Evolutionary conservation across 129 eudicot species (phyloP), one percentile per base, ranked within the genome.

Genomic region (Flaveria trinervia): DNA sequence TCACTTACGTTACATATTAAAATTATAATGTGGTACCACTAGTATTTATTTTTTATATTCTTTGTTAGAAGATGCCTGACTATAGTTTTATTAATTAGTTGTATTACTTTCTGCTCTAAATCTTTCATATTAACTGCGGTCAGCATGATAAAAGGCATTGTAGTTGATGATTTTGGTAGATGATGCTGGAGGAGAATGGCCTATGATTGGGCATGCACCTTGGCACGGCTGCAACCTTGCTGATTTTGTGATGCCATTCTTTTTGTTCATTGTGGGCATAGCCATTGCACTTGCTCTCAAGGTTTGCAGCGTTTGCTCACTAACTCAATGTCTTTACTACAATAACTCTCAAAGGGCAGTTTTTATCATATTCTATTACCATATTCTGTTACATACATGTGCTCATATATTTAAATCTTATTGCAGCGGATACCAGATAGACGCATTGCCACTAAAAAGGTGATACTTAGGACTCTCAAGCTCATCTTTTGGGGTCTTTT

Each of bases 191-290:
- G 97, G 85, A 36, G 93, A 84, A 71, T 88, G 92, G 93, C 96
- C 96, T 62, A 65, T 68, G 77, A 89, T 92, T 45, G 84, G 83
- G 18, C 97, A 92, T 82, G 89, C 97, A 16, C 93, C 97, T 67
- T 89, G 96, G 97, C 83, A 92, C 20, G 96, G 97, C 18, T 86
- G 90, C 82, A 86, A 86, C 71, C 93, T 92, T 76, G 97, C 97
- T 73, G 97, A 92, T 87, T 92, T 92, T 78, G 97, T 92, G 65
- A 92, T 92, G 97, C 96, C 97, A 39, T 92, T 92, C 77, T 92
- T 92, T 77, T 80, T 92, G 46, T 92, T 92, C 59, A 92, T 89
- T 71, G 97, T 92, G 50, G 97, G 97, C 49, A 80, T 89, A 87
- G 84, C 97, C 82, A 86, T 89, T 73, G 92, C 93, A 18, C 96